Base-by-base conservation (phyloP, 192 early-diverging fungal species). In the Backusella parvicylindrica region DNA sequence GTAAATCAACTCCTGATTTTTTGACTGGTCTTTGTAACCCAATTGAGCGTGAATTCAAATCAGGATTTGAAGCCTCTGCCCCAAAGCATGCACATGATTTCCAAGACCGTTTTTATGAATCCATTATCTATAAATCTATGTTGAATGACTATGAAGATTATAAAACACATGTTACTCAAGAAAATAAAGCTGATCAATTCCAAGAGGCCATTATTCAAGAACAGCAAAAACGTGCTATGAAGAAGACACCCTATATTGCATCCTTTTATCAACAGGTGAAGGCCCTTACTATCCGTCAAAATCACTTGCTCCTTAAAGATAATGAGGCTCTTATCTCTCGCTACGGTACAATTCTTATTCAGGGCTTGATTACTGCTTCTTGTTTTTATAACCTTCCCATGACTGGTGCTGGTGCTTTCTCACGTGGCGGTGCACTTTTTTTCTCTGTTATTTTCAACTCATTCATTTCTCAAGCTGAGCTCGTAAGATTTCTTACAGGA, bases 371-470 rank as follows among this genome's bases (percentile, higher is more conserved):
- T 75, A 89, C 91, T 74, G 92, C 91, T 15, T 90, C 90, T 8
- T 87, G 91, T 32, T 94, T 91, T 78, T 88, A 86, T 32, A 67
- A 80, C 13, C 78, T 94, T 41, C 91, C 91, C 2, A 65, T 75
- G 49, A 83, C 77, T 21, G 81, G 85, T 38, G 74, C 73, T 35
- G 94, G 93, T 40, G 91, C 93, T 70, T 93, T 94, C 79, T 87
- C 93, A 30, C 89, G 93, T 47, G 92, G 93, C 47, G 91, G 92
- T 77, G 88, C 89, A 21, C 78, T 96, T 33, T 96, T 94, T 65
- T 91, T 85, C 78, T 83, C 84, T 65, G 81, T 84, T 71, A 43
- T 86, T 40, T 89, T 82, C 76, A 86, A 83, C 67, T 78, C 84
- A 30, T 71, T 87, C 67, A 84, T 90, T n/a, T 88, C 91, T 26